Evolutionary conservation across 1,139 yeast species (phyloP).

Genomic region (Pichia sp.): DNA sequence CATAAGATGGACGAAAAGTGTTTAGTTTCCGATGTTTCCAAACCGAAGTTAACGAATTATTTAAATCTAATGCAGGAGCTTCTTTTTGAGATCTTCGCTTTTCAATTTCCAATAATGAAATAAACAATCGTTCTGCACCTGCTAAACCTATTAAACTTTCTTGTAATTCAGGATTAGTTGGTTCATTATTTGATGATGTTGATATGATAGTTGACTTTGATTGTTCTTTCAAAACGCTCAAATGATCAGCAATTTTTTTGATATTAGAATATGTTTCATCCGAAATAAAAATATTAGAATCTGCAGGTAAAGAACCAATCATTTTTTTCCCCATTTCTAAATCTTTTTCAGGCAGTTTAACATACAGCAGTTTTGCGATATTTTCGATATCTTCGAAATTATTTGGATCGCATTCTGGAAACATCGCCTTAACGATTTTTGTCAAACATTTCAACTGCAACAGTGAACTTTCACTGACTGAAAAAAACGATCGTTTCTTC

Average conservation of each 20-base stretch:
- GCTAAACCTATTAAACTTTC: conserved; percentile 11
- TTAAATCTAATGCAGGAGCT: conserved; percentile 4
- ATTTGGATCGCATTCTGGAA: conserved; percentile 35
- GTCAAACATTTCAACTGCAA: conserved; percentile 31
- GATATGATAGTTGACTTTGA: not conserved
- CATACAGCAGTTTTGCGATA: conserved; percentile 29
- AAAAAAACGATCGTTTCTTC: conserved; percentile 29
- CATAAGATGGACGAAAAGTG: conserved; percentile 5
- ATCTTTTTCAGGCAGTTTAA: conserved; percentile 28
- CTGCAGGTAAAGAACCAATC: conserved; percentile 19
- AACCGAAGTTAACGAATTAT: conserved; percentile 7
- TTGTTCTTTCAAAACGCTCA: not conserved
- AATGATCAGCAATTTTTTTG: conserved; percentile 2
- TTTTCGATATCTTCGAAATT: conserved; percentile 30
- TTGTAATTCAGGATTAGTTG: not conserved
- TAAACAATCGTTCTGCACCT: conserved; percentile 32
- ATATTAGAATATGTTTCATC: conserved; percentile 15
- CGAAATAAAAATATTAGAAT: too few relatives aligned
- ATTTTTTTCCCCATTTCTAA: not conserved
- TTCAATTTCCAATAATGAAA: conserved; percentile 30
- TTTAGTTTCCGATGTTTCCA: conserved; percentile 1
- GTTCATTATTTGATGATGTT: not conserved
- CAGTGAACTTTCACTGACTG: conserved; percentile 27
- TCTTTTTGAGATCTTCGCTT: conserved; percentile 26
- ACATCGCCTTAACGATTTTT: conserved; percentile 30